Conservation (phyloP, 1,139 yeast species). For the Cylindricascospora bacillispora region DNA sequence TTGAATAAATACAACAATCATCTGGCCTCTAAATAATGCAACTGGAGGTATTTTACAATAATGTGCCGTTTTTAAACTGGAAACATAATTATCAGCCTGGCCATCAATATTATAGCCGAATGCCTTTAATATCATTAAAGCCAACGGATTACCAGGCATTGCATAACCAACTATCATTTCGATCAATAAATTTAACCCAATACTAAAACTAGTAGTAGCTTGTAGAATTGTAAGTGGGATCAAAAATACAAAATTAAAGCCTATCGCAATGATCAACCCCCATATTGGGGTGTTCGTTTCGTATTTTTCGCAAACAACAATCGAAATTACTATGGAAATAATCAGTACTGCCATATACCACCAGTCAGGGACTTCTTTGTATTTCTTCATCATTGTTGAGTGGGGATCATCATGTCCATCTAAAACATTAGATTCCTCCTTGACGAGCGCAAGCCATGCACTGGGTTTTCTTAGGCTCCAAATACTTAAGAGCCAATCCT, state of each 20-base stretch:
- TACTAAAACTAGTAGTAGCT: conserved; percentile 39
- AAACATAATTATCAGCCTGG: conserved; percentile 46
- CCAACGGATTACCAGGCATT: conserved; percentile 49
- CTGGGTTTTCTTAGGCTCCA: conserved; percentile 21
- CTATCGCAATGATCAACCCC: conserved; percentile 47
- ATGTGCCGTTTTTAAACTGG: conserved; percentile 49
- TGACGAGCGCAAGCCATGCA: conserved; percentile 13
- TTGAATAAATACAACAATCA: conserved; percentile 33
- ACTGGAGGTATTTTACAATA: conserved; percentile 50
- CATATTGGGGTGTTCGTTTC: conserved; percentile 32
- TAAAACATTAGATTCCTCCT: conserved; percentile 7
- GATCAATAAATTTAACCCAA: conserved; percentile 46
- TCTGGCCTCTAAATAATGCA: conserved; percentile 47
- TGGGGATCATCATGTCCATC: conserved; percentile 40
- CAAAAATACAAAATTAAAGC: conserved; percentile 40
- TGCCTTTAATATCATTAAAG: conserved; percentile 46
- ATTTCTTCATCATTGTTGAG: conserved; percentile 40
- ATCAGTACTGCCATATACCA: conserved; percentile 39
- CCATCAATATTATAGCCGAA: conserved; percentile 47
- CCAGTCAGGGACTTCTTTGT: conserved; percentile 54
- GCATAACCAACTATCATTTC: conserved; percentile 54
- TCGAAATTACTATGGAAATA: conserved; percentile 38
- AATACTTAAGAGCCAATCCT: conserved; percentile 22
- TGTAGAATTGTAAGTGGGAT: conserved; percentile 39
- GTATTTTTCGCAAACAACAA: conserved; percentile 35